Base-by-base conservation (phyloP, 768 basidiomycete genomes). In the Sarcodon sp. region DNA sequence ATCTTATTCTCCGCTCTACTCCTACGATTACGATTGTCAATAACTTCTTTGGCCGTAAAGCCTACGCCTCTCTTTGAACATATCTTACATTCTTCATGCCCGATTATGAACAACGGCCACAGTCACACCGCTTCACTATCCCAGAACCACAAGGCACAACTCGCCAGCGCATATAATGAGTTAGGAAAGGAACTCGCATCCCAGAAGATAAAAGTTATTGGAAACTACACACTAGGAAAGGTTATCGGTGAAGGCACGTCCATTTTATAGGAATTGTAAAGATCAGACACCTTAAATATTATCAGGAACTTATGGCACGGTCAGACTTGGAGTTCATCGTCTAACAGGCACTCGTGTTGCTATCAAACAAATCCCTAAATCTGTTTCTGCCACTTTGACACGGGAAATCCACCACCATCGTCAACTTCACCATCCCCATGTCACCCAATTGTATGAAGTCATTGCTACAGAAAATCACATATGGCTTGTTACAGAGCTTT, bases 341-440 rank as follows among this genome's bases (percentile, higher is more conserved):
- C 72, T 97, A 43, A 92, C 93, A 2, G 86, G 85, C 6, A 83
- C 83, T 41, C 79, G 90, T 46, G 93, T 94, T 55, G 94, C 94
- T 48, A 84, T 99, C 69, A 99, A 99, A 68, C 93, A 97, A 65
- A 94, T 97, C 53, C 90, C 94, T 35, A 98, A 98, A 65, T 78
- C 82, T 49, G 79, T 91, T 72, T 89, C 93, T 33, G 77, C 92
- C 6, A 76, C 86, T 13, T 75, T 99, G 36, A 99, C 96, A 27
- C 80, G 94, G 54, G 94, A 99, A 68, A 96, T 99, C 48, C 94
- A 99, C 60, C 96, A 99, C 59, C 94, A 99, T 67, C 86, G 94
- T 45, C 87, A 90, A 44, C 77, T 99, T 10, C 96, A 96, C 61
- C 94, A 98, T 59, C 91, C 91, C 0, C 81, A 96, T 61, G 79